Conservation (phyloP, 306 rosid genomes). For the Sicyos baderoa region DNA sequence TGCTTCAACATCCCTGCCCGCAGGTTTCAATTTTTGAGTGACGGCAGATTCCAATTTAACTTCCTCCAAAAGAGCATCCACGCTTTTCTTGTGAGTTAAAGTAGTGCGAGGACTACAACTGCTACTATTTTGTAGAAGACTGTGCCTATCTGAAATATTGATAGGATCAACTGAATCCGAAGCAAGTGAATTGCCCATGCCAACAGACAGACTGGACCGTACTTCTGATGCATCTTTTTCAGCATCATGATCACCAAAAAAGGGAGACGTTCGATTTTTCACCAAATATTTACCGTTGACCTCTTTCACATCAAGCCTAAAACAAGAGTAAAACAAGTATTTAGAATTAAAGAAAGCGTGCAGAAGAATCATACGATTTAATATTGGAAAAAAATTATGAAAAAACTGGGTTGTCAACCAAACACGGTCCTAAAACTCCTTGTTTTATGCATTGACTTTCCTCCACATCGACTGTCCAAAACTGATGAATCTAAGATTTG, state of each 20-base stretch:
- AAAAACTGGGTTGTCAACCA: background rate
- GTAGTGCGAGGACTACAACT: constrained; percentile 77
- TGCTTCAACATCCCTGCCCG: constrained; percentile 54
- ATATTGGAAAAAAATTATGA: background rate
- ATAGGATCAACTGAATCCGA: constrained; percentile 48
- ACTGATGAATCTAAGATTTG: background rate
- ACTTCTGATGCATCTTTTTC: constrained; percentile 37
- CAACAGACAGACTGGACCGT: constrained; percentile 53
- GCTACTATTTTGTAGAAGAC: constrained; percentile 54
- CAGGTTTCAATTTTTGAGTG: constrained; percentile 46
- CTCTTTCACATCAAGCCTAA: constrained; percentile 45
- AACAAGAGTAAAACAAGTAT: constrained; percentile 17
- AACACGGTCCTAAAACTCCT: background rate
- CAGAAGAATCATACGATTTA: background rate
- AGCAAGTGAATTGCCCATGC: constrained; percentile 51
- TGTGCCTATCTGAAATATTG: constrained; percentile 66
- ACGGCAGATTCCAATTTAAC: constrained; percentile 38
- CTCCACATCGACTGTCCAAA: background rate
- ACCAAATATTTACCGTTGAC: constrained; percentile 27
- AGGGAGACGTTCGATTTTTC: constrained; percentile 41
- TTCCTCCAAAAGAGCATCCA: constrained; percentile 36
- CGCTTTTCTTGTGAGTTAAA: constrained; percentile 40
- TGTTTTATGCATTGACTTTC: background rate
- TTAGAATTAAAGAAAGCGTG: background rate
- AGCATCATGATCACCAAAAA: constrained; percentile 39